Conservation (phyloP, 176 grass and related monocot species). For the Eremochloa ophiuroides region DNA sequence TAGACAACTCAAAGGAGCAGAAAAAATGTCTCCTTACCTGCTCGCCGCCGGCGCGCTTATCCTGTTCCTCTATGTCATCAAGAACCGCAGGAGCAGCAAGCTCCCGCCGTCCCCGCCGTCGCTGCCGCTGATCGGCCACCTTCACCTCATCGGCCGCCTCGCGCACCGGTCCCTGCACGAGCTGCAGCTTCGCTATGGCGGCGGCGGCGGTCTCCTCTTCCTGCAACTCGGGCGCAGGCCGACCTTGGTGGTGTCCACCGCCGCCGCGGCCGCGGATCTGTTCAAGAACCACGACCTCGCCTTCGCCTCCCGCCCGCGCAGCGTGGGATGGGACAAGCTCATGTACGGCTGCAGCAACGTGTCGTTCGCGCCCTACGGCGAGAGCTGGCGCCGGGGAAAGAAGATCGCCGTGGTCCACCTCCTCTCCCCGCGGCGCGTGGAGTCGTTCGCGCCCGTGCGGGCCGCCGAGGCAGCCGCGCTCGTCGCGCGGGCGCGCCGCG, state of each 20-base stretch:
- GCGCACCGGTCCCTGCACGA: conserved; percentile 47
- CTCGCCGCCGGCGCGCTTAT: conserved; percentile 11
- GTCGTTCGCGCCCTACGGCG: conserved; percentile 53
- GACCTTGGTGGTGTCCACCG: conserved; percentile 47
- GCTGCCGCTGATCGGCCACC: conserved; percentile 55
- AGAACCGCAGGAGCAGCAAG: conserved; percentile 1
- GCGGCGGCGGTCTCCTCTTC: conserved; percentile 32
- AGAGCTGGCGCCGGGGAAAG: conserved; percentile 54
- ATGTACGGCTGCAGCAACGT: conserved; percentile 34
- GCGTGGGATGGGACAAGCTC: conserved; percentile 12
- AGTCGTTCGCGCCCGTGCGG: conserved; percentile 41
- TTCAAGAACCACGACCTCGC: conserved; percentile 64
- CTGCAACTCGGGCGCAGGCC: conserved; percentile 39
- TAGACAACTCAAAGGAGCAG: not conserved
- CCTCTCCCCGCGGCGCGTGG: conserved; percentile 43
- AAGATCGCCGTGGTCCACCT: conserved; percentile 61
- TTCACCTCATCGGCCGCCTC: conserved; percentile 40
- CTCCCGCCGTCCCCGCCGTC: conserved; percentile 63
- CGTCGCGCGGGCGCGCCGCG: not conserved
- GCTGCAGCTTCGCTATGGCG: conserved; percentile 36
- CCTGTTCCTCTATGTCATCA: not conserved
- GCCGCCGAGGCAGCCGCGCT: conserved; percentile 30
- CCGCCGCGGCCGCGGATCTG: conserved; percentile 40
- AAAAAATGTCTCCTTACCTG: conserved; percentile 16
- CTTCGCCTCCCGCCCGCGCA: conserved; percentile 56